phyloP scores from a whole-genome alignment of 192 early-diverging fungal genomes.

The Backusella morwellensis region DNA sequence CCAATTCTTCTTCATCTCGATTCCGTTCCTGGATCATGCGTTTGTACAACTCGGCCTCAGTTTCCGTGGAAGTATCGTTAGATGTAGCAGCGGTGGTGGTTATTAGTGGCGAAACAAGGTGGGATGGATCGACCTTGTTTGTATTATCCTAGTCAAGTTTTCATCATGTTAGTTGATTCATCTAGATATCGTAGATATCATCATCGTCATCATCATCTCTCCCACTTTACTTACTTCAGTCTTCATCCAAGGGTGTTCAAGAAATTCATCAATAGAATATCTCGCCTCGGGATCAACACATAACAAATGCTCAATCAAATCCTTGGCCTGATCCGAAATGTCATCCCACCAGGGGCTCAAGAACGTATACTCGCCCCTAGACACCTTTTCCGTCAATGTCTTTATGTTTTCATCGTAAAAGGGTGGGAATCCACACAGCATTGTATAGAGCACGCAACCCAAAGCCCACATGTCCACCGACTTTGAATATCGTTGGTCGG shows the following conservation, averaged over 20 bases:
- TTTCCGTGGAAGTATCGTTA: neutral
- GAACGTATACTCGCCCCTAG: constrained; percentile 81
- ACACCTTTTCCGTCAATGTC: constrained; percentile 82
- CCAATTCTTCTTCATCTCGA: constrained; percentile 1
- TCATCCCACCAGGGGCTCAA: constrained; percentile 91
- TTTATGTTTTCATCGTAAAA: constrained; percentile 82
- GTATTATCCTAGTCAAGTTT: neutral
- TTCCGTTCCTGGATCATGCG: constrained; percentile 18
- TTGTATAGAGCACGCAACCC: constrained; percentile 82
- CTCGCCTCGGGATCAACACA: constrained; percentile 68
- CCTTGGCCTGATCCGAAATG: constrained; percentile 72
- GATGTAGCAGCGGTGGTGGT: neutral
- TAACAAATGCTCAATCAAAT: constrained; percentile 67
- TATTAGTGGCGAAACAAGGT: neutral
- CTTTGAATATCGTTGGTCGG: constrained; percentile 77
- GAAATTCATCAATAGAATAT: constrained; percentile 79
- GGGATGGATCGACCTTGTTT: neutral
- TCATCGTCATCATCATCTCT: neutral
- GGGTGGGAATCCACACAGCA: constrained; percentile 79
- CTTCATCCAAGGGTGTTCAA: constrained; percentile 76
- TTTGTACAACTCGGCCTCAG: constrained; percentile 6
- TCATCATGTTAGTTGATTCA: neutral
- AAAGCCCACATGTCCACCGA: constrained; percentile 86
- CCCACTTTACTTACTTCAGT: neutral
- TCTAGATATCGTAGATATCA: neutral